Base-by-base conservation (phyloP, 805 yeast genomes). In the Candida xyloterini region DNA sequence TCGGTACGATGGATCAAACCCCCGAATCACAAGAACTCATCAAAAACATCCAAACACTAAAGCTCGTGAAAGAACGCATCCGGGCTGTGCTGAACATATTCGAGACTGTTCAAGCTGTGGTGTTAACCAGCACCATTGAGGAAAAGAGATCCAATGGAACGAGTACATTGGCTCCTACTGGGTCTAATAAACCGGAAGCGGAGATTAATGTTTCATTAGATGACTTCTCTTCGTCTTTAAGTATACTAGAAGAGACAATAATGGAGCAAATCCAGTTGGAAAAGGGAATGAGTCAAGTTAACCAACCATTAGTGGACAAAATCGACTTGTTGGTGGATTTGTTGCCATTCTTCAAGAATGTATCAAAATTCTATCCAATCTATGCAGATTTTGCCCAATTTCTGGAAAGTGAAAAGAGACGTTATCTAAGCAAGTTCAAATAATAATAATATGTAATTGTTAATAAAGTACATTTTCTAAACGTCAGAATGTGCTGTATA, bases 311-410 rank as follows among this genome's bases (percentile, higher is more conserved):
- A 3, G 36, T 71, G 11, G 57, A 59, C 7, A 73, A 73, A 36
- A 63, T 78, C 14, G 70, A 75, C 26, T 67, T 70, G 21, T 63
- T 83, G 56, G 62, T 68, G 15, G 68, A 67, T 5, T 51, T 81
- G 36, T 60, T 66, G 33, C 79, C 81, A 0, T 58, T 80, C 13
- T 81, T 83, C 52, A 69, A 70, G 47, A 73, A 71, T 14, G 55
- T 82, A 33, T 60, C 70, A 2, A 66, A 68, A 21, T 83, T 80
- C 54, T 66, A 74, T 38, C 64, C 73, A 1, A 54, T 64, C 1
- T 83, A 78, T 51, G 55, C 64, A n/a, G 67, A 63, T 15, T 81
- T 80, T 55, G 67, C 69, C 1, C 59, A 60, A n/a, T 63, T 59
- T 15, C 55, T 79, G 9, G 61, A 62, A 30, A 50, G 43, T 7